Conservation (phyloP, 106 monocot species). For the Dioscorea zingiberensis region DNA sequence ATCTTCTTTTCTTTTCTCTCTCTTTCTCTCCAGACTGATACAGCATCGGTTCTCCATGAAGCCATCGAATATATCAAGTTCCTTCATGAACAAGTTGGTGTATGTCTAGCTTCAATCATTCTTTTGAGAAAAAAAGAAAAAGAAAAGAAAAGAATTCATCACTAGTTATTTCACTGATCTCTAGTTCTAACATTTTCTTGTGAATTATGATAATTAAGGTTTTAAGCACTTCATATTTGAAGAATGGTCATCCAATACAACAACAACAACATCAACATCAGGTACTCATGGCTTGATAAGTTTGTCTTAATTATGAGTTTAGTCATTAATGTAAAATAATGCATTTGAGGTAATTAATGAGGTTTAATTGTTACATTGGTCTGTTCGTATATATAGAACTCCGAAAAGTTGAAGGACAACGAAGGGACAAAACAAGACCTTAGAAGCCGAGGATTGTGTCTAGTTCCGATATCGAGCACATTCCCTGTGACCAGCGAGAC, state of each 20-base stretch:
- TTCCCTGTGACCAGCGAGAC: slow-evolving; percentile 47
- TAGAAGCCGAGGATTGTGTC: slow-evolving; percentile 62
- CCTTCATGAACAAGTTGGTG: slow-evolving; percentile 84
- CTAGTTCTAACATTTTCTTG: background rate
- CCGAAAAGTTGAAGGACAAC: slow-evolving; percentile 22
- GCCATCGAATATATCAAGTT: slow-evolving; percentile 88
- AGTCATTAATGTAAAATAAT: background rate
- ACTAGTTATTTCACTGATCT: too few relatives aligned
- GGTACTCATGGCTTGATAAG: background rate
- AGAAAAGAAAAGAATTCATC: too few relatives aligned
- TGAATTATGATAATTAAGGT: slow-evolving; percentile 6
- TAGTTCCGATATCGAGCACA: slow-evolving; percentile 65
- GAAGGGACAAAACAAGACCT: slow-evolving; percentile 47
- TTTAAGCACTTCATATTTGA: slow-evolving; percentile 26
- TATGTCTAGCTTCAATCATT: too few relatives aligned
- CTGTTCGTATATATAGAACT: slow-evolving; percentile 3
- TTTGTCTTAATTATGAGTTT: background rate
- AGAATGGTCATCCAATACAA: slow-evolving; percentile 20
- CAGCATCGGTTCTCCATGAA: slow-evolving; percentile 83
- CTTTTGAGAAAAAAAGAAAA: too few relatives aligned
- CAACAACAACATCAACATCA: slow-evolving; percentile 9
- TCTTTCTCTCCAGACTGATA: slow-evolving; percentile 60
- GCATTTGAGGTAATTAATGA: background rate
- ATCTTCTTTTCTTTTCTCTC: too few relatives aligned
- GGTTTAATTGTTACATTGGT: background rate